Evolutionary conservation across 2,329 filamentous ascomycete species (phyloP), one percentile per base, ranked within the genome.

Genomic region (Fusarium kyushuense): DNA sequence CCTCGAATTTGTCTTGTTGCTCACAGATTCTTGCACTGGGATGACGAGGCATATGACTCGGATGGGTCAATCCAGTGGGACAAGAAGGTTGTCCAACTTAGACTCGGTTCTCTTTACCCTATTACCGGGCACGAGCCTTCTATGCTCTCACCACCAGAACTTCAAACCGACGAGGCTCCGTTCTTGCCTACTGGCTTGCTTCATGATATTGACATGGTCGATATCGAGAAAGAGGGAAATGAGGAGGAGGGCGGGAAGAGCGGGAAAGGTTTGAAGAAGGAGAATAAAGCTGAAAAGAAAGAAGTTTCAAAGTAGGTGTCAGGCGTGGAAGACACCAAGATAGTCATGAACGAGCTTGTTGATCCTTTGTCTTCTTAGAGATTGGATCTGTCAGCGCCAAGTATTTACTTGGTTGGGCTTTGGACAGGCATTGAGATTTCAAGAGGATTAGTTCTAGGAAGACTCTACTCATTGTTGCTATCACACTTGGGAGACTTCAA

Each of bases 1-100:
- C 79, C 79, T 30, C 75, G 73, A 19, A 64, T 77, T 32, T 72
- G 73, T 40, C 16, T 70, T 19, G 35, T 68, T 21, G 65, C 70
- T 17, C 32, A 46, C 11, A 58, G 47, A 19, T 46, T 69, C 32
- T 38, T 35, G 16, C 41, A 41, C 27, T 53, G 54, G 13, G 43
- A 60, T 2, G 51, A 51, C 11, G 65, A 65, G 29, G 56, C 54
- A 19, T 70, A 46, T 51, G 69, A 71, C 41, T 32, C 65, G 36
- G 71, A 76, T 43, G 71, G 65, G 10, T 65, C 69, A 27, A 67
- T 75, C 30, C 71, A 59, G 7, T 76, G 68, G 73, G 71, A 74
- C 30, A 72, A 72, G 63, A 74, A 73, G 58, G 64, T 64, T 19
- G 52, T 77, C 30, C 72, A 69, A 48, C 35, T 69, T 7, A 68